Evolutionary conservation across 2,329 filamentous ascomycete species (phyloP).

Genomic region (Aspergillus aculeatinus): DNA sequence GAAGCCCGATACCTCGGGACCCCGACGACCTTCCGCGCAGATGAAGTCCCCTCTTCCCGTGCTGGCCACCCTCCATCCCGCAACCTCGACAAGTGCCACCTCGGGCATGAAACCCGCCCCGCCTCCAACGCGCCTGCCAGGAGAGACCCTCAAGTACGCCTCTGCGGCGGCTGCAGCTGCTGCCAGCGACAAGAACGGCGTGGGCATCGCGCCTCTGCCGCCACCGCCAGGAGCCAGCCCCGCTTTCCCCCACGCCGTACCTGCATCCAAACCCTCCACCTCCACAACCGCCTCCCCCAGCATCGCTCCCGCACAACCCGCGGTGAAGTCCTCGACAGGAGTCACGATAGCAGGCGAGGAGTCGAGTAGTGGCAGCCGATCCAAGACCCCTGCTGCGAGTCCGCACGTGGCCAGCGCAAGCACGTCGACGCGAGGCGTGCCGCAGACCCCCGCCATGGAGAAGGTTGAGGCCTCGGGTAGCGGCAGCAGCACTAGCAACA

Average conservation of each 20-base stretch:
- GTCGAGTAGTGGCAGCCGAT: slow-evolving; percentile 31
- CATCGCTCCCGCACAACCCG: slow-evolving; percentile 51
- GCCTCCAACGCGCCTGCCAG: slow-evolving; percentile 76
- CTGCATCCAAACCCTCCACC: slow-evolving; percentile 55
- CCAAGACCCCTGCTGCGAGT: slow-evolving; percentile 54
- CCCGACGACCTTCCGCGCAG: slow-evolving; percentile 78
- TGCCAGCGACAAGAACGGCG: slow-evolving; percentile 79
- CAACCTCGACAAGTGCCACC: slow-evolving; percentile 46
- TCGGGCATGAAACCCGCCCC: slow-evolving; percentile 89
- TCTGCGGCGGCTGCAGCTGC: slow-evolving; percentile 93
- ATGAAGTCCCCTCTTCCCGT: slow-evolving; percentile 93
- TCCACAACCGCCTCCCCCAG: slow-evolving; percentile 61
- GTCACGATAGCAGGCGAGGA: slow-evolving; percentile 44
- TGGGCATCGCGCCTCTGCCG: slow-evolving; percentile 90
- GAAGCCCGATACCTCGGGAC: slow-evolving; percentile 58
- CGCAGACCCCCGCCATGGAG: slow-evolving; percentile 49
- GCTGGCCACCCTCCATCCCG: slow-evolving; percentile 80
- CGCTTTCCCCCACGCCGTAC: slow-evolving; percentile 52
- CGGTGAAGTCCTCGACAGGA: slow-evolving; percentile 39
- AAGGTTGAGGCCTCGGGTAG: slow-evolving; percentile 43
- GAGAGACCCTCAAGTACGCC: slow-evolving; percentile 92
- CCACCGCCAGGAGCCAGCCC: slow-evolving; percentile 70
- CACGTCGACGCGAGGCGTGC: slow-evolving; percentile 40
- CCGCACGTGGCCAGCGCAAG: slow-evolving; percentile 46
- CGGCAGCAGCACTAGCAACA: slow-evolving; percentile 35